Conservation (phyloP, 352 stramenopile genomes). For the Pythium apleroticum region DNA sequence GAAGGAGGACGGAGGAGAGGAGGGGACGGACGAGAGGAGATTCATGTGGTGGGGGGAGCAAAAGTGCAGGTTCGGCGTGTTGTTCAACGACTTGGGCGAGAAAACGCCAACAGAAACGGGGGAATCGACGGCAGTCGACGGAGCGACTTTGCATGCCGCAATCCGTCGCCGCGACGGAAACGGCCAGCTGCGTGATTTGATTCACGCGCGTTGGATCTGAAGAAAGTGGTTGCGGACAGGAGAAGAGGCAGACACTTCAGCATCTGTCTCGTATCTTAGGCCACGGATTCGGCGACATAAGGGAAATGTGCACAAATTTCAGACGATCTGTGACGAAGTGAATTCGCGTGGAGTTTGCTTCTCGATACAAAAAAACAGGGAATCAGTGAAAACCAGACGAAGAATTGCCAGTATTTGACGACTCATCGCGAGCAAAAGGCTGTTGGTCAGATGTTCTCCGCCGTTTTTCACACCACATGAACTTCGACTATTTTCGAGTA, state of each 20-base stretch:
- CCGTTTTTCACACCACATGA: no score
- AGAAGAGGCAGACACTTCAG: neutral
- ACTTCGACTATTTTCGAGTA: neutral
- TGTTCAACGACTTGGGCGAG: constrained; percentile 5
- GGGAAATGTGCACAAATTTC: constrained; percentile 3
- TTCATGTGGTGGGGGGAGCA: neutral
- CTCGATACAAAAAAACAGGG: neutral
- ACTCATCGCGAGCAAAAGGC: neutral
- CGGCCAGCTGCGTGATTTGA: neutral
- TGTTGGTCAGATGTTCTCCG: neutral
- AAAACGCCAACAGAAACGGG: constrained; percentile 7
- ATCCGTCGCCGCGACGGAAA: constrained; percentile 3
- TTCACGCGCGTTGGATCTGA: neutral
- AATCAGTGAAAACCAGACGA: neutral
- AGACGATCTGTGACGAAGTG: neutral
- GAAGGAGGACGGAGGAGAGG: neutral
- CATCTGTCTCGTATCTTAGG: neutral
- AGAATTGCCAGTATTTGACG: neutral
- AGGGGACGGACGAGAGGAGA: neutral
- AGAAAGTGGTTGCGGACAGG: neutral
- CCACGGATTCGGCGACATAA: neutral
- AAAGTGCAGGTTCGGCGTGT: constrained; percentile 11
- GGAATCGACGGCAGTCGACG: neutral
- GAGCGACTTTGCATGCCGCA: constrained; percentile 1
- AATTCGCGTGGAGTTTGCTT: neutral